Conservation (phyloP, 495 filamentous ascomycete genomes). For the Trichoderma parareesei region DNA sequence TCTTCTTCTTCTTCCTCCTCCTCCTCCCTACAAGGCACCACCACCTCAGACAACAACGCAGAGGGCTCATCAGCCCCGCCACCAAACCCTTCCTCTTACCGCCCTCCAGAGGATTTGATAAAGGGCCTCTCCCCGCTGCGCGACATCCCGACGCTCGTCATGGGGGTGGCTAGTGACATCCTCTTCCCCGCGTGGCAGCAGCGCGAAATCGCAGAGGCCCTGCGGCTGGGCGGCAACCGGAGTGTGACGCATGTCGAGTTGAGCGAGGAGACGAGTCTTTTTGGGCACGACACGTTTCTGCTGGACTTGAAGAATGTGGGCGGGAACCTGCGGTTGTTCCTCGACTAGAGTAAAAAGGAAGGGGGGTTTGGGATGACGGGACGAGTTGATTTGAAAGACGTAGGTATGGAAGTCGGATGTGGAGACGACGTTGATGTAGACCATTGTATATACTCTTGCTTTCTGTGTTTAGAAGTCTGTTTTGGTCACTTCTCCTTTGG, state of each 20-base stretch:
- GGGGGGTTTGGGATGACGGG: background rate
- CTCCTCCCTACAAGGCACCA: background rate
- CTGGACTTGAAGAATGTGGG: conserved; percentile 89
- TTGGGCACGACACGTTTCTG: conserved; percentile 95
- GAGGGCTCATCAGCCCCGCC: conserved; percentile 6
- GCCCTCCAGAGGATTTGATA: conserved; percentile 70
- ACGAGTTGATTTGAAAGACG: too few relatives aligned
- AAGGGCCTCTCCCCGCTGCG: conserved; percentile 61
- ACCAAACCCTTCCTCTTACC: conserved; percentile 16
- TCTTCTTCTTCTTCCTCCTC: conserved; percentile 14
- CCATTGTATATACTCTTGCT: background rate
- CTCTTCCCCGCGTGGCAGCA: conserved; percentile 99
- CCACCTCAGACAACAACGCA: conserved; percentile 17
- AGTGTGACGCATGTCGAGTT: conserved; percentile 81
- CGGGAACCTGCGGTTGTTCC: conserved; percentile 67
- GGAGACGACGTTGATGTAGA: background rate
- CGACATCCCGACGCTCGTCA: conserved; percentile 71
- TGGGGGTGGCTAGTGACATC: conserved; percentile 94
- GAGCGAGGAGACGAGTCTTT: conserved; percentile 83
- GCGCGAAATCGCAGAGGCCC: conserved; percentile 80
- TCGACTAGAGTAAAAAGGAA: conserved; percentile 36
- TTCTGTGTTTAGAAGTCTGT: background rate
- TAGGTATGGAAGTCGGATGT: background rate
- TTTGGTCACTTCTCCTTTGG: background rate
- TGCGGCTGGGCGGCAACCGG: conserved; percentile 66